A percentile compares a stretch with the other conserved stretches of the same genome.
Evolutionary conservation across 192 early-diverging fungal genomes (phyloP).

Genomic region (Coemansia sp.): DNA sequence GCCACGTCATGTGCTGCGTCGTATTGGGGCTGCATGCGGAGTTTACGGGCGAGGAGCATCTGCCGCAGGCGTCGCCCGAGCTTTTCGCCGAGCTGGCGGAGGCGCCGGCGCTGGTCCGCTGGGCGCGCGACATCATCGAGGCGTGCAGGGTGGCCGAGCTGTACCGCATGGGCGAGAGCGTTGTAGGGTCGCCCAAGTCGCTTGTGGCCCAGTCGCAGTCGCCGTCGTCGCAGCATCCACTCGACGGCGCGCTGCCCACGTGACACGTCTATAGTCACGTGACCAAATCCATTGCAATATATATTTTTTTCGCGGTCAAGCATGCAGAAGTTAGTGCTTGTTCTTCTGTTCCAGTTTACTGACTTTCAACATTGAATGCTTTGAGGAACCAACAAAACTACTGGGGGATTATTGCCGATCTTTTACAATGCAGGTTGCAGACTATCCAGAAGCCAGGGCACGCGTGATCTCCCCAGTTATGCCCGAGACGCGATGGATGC

Average conservation of each 20-base stretch:
- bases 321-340: too few relatives aligned
- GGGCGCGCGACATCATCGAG: conserved; percentile 19
- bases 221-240: neutral
- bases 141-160: conserved; percentile 25
- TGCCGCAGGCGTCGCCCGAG: conserved; percentile 39
- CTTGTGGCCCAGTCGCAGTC: neutral
- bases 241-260: neutral
- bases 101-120: conserved; percentile 11
- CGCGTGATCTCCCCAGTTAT: neutral
- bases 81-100: conserved; percentile 8
- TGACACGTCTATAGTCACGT: neutral
- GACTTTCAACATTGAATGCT: too few relatives aligned
- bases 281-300: neutral
- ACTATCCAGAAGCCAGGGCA: neutral
- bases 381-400: too few relatives aligned
- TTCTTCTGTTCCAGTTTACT: too few relatives aligned
- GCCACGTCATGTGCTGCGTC: conserved; percentile 73
- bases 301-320: neutral
- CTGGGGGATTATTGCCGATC: too few relatives aligned
- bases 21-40: conserved; percentile 66
- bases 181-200: neutral
- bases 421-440: neutral
- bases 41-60: conserved; percentile 22
- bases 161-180: conserved; percentile 24
- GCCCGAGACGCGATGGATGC: neutral